These are phyloP conservation scores for Globisporangium parvum DNA, from an alignment of 352 stramenopile genomes.

Conservation along the genomic window DNA sequence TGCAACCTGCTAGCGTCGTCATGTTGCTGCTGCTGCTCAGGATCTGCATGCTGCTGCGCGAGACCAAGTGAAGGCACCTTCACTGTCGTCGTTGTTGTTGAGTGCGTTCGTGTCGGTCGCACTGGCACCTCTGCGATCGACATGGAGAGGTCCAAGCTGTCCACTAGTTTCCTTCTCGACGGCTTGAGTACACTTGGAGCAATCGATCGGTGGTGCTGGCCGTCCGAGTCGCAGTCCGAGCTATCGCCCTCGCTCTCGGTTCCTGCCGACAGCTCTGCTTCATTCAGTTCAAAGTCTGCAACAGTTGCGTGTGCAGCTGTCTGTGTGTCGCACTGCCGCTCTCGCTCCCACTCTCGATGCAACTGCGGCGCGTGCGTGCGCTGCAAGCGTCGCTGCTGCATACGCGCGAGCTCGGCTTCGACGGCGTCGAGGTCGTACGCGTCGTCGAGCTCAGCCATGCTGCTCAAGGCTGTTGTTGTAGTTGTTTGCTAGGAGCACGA, in stretches of 20 bases:
- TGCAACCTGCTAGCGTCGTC: too few relatives aligned
- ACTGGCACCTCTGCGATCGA: slow-evolving; percentile 14
- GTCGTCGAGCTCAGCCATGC: background rate
- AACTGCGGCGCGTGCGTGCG: background rate
- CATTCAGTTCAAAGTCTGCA: slow-evolving; percentile 28
- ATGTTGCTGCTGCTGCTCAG: too few relatives aligned
- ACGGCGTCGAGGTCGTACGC: slow-evolving; percentile 41
- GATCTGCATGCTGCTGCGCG: too few relatives aligned
- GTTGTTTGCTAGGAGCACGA: background rate
- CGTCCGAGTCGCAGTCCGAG: background rate
- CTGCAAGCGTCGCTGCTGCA: slow-evolving; percentile 13
- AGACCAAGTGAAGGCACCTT: background rate
- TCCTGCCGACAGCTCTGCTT: slow-evolving; percentile 19
- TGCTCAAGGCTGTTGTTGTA: background rate
- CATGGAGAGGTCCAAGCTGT: slow-evolving; percentile 60
- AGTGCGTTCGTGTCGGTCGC: background rate
- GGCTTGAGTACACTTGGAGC: slow-evolving; percentile 5
- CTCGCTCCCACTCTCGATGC: background rate
- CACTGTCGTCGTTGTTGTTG: background rate
- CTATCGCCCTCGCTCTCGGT: slow-evolving; percentile 19
- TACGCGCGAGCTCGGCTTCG: slow-evolving; percentile 27
- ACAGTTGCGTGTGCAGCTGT: background rate
- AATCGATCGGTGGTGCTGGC: background rate
- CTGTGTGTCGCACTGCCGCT: background rate
- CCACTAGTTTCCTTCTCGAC: slow-evolving; percentile 15